Base-by-base conservation (phyloP, 805 yeast genomes). In the Schwanniomyces polymorphus region DNA sequence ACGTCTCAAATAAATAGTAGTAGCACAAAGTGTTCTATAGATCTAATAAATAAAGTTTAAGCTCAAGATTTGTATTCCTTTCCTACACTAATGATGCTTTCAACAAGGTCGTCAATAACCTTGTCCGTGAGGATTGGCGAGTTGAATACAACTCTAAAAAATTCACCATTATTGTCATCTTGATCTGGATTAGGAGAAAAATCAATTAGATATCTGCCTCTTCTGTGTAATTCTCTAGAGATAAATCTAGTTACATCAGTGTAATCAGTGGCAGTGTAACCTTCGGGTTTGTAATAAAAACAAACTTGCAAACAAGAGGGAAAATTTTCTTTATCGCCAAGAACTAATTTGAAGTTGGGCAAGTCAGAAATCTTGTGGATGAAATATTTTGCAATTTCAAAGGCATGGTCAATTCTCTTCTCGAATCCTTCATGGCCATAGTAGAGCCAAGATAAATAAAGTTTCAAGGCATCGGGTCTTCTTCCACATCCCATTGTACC, bases 401-500 rank as follows among this genome's bases (percentile, higher is more conserved):
- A 85, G 0, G 95, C 92, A 59, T 87, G 91, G 56, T 88, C 86
- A 5, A 89, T 77, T 37, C 96, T 71, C 41, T 71, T 60, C 27
- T 68, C 81, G 55, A 83, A 86, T 0, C 96, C 96, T 31, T 64
- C 56, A 3, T 70, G 64, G 3, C 96, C 96, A 57, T 84, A 89
- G 72, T 85, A 89, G 48, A 84, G 70, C 96, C 96, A 88, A 1
- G 87, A 82, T 60, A 89, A 63, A 62, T 85, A 88, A 57, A 89
- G 74, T 65, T 88, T 88, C 63, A 88, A 69, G 3, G 92, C 80
- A 63, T 89, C 96, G 0, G 94, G 82, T 45, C 96, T 76, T 55
- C 96, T 79, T 11, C 96, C 96, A 62, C 96, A 88, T 7, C 95
- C 96, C 91, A 89, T 84, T 2, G 96, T 89, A 11, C 94, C 95